Percentiles rank a stretch among this genome's conserved stretches.
These are phyloP conservation scores for Infundibulicybe gibba DNA, from an alignment of 768 basidiomycete species.

Conservation along the genomic window DNA sequence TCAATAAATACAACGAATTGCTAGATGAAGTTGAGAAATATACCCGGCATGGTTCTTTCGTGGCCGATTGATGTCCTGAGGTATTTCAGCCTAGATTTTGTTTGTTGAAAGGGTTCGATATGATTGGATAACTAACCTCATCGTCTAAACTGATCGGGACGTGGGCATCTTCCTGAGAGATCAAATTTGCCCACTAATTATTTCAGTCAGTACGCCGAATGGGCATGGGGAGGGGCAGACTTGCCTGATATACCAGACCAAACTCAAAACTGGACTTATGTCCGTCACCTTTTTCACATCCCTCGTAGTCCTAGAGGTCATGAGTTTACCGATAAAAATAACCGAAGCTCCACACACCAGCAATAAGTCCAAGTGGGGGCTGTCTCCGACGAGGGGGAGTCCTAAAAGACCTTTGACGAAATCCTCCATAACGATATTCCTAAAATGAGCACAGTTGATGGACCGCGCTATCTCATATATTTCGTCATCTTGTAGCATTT, in stretches of 20 bases:
- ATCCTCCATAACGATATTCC: constrained; percentile 19
- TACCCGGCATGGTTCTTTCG: constrained; percentile 12
- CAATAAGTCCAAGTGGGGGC: constrained; percentile 10
- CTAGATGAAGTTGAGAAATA: background rate
- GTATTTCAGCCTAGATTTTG: background rate
- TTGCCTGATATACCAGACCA: constrained; percentile 11
- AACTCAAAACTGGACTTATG: constrained; percentile 12
- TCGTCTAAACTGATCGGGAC: background rate
- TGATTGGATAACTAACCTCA: background rate
- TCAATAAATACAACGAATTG: background rate
- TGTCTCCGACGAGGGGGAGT: constrained; percentile 10
- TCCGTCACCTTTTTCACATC: constrained; percentile 9
- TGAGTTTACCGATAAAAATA: background rate
- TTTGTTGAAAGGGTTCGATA: background rate
- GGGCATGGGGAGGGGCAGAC: background rate
- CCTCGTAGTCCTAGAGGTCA: constrained; percentile 4
- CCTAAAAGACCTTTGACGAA: constrained; percentile 22
- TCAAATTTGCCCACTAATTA: constrained; percentile 4
- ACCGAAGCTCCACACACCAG: constrained; percentile 3
- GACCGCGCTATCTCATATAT: constrained; percentile 20
- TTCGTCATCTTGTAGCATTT: constrained; percentile 15
- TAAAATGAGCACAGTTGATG: constrained; percentile 21
- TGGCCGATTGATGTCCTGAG: constrained; percentile 7
- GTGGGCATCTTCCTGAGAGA: constrained; percentile 4
- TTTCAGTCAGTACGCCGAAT: background rate